Evolutionary conservation across 208 protist species (phyloP), one percentile per base, ranked within the genome.

Genomic region (Wallacemonas collosoma): DNA sequence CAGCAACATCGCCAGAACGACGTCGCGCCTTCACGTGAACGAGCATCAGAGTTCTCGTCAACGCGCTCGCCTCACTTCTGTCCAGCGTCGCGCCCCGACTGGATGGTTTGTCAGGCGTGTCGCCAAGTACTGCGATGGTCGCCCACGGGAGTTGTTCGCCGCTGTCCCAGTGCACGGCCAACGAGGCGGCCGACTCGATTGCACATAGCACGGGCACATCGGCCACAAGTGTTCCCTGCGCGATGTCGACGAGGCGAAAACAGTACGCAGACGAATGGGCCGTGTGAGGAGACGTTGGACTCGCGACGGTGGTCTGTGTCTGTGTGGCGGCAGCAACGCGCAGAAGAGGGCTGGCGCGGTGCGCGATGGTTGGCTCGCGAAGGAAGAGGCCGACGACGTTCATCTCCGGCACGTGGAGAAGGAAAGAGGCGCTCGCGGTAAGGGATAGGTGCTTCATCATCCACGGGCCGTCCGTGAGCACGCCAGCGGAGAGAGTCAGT

Each of bases 401-500:
- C 5, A 6, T 17, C 8, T 38, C 26, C 12, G 64, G 6, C 35
- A 40, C 44, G 36, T n/a, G 47, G 15, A 69, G 47, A 1, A 57
- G 26, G 12, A 57, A 44, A 0, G 38, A 17, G 6, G 26, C 14
- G 26, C 15, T 57, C 12, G 51, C 4, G 7, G 64, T n/a, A 1
- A 69, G 51, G 2, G 64, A 6, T 5, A 69, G 43, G 50, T 69
- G 64, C 45, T 36, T 8, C 64, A 69, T n/a, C 6, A 17, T 17
- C 44, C 64, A 69, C 38, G 64, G 64, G 3, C 64, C 64, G 35
- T 69, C 50, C 12, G 51, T 45, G 1, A 65, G 43, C 43, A 36
- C 41, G 17, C 60, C 60, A 14, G 4, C 4, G 12, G 40, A 65
- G 41, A 65, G 56, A 7, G 56, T 62, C 36, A 6, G 7, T 40